Evolutionary conservation across 768 basidiomycete species (phyloP), one percentile per base, ranked within the genome.

Genomic region (Nevesoporus exiguus): DNA sequence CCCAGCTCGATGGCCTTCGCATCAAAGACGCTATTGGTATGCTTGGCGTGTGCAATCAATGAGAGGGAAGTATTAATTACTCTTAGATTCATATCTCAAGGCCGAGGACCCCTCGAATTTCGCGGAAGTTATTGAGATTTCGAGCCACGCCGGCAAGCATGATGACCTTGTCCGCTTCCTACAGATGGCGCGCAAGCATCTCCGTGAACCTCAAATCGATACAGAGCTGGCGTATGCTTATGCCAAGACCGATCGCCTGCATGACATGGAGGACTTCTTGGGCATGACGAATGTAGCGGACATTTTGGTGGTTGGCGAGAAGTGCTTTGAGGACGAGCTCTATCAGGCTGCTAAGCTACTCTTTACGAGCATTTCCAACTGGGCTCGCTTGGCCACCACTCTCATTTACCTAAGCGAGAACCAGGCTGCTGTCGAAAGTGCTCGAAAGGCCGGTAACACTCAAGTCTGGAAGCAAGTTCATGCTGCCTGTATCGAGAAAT

Each of bases 381-480:
- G 95, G 94, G 97, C 97, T 41, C 84, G 97, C 55, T 77, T 99
- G 57, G 97, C 97, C 0, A 99, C 97, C 2, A 99, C 97, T 9
- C 83, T 98, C 65, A 98, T 99, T 67, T 99, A 99, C 74, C 82
- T 99, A 40, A 92, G 93, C 37, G 96, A 99, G 75, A 97, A 98
- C 68, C 97, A 98, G 71, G 84, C 93, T 47, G 97, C 97, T 21
- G 97, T 99, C 11, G 97, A 99, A 73, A 97, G 96, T 60, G 97
- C 97, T n/a, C 80, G 97, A 51, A 99, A 99, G 71, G 97, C 97
- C 14, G 97, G 97, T 11, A 98, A 98, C 66, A 99, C 97, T 6
- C 96, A 98, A 74, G 97, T 98, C n/a, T 99, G 97, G 97, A 98
- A 98, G 73, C 97, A 98, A 70, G 97, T 99, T 47, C 96, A 98